These are phyloP conservation scores for Stromatinia cepivora DNA, from an alignment of 2,329 filamentous ascomycete genomes.

Conservation along the genomic window DNA sequence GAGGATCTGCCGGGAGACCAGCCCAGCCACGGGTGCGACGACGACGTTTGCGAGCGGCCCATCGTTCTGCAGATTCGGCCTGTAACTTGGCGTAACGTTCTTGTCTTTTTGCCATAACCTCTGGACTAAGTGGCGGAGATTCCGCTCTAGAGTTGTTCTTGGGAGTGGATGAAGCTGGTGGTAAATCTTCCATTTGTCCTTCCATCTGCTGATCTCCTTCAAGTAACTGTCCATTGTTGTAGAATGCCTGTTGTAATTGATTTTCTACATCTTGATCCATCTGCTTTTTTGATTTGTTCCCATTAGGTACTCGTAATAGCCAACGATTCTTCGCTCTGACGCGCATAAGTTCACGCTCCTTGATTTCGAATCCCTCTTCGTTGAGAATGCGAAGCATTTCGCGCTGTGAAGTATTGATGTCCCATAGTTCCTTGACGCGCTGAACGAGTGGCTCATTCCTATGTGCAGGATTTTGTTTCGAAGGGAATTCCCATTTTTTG, in stretches of 20 bases:
- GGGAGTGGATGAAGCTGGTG: constrained; percentile 26
- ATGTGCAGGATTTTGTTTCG: constrained; percentile 70
- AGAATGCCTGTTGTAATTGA: constrained; percentile 41
- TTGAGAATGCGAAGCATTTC: constrained; percentile 72
- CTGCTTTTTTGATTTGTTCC: constrained; percentile 50
- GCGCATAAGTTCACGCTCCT: constrained; percentile 67
- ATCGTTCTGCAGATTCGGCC: constrained; percentile 60
- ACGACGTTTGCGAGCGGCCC: constrained; percentile 64
- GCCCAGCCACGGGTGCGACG: constrained; percentile 68
- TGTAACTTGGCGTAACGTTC: constrained; percentile 56
- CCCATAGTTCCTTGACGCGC: constrained; percentile 76
- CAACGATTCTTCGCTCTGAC: constrained; percentile 69
- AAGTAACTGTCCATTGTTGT: constrained; percentile 37
- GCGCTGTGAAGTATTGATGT: constrained; percentile 67
- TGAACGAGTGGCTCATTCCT: constrained; percentile 67
- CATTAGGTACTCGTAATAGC: constrained; percentile 62
- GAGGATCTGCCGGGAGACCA: constrained; percentile 65
- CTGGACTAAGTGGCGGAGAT: constrained; percentile 45
- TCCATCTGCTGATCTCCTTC: constrained; percentile 37
- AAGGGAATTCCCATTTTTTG: constrained; percentile 76
- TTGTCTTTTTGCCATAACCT: constrained; percentile 53
- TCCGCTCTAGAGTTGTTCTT: constrained; percentile 27
- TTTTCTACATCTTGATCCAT: constrained; percentile 41
- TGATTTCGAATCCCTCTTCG: constrained; percentile 72
- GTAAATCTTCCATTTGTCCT: constrained; percentile 30